Evolutionary conservation across 208 protist genomes (phyloP).

Genomic region (Zelonia costaricensis): DNA sequence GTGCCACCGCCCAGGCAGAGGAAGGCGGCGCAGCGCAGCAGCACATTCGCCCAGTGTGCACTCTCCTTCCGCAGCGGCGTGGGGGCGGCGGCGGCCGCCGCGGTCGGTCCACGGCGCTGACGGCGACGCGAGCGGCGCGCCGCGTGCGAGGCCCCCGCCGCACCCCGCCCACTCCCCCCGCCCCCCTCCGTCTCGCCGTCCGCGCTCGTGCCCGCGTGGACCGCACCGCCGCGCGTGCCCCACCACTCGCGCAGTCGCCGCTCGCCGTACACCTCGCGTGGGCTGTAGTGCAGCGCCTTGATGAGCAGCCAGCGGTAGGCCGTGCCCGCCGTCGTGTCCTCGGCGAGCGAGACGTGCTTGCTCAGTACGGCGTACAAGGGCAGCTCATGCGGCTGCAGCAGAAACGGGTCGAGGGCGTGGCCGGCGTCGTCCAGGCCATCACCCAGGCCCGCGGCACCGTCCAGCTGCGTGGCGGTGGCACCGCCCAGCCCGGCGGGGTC

Average conservation of each 20-base stretch:
- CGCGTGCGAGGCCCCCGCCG: background rate
- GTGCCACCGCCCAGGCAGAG: slow-evolving; percentile 73
- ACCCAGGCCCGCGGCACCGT: background rate
- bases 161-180: no score
- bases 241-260: slow-evolving; percentile 16
- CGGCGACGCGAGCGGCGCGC: slow-evolving; percentile 20
- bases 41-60: slow-evolving; percentile 65
- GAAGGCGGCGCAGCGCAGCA: slow-evolving; percentile 57
- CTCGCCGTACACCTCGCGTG: slow-evolving; percentile 27
- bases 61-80: slow-evolving; percentile 36
- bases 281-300: slow-evolving; percentile 20
- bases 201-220: background rate
- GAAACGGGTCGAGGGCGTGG: slow-evolving; percentile 5
- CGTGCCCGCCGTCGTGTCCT: slow-evolving; percentile 15
- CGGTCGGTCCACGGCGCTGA: slow-evolving; percentile 14
- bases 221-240: background rate
- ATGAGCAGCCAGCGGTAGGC: slow-evolving; percentile 31
- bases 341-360: slow-evolving; percentile 8
- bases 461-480: background rate
- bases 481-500: background rate
- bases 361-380: slow-evolving; percentile 18
- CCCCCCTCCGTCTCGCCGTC: background rate
- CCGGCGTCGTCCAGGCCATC: background rate
- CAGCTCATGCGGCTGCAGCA: slow-evolving; percentile 17
- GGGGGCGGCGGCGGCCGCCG: slow-evolving; percentile 5